phyloP scores from a whole-genome alignment of 78 protist species.

The Fonticula alba region DNA sequence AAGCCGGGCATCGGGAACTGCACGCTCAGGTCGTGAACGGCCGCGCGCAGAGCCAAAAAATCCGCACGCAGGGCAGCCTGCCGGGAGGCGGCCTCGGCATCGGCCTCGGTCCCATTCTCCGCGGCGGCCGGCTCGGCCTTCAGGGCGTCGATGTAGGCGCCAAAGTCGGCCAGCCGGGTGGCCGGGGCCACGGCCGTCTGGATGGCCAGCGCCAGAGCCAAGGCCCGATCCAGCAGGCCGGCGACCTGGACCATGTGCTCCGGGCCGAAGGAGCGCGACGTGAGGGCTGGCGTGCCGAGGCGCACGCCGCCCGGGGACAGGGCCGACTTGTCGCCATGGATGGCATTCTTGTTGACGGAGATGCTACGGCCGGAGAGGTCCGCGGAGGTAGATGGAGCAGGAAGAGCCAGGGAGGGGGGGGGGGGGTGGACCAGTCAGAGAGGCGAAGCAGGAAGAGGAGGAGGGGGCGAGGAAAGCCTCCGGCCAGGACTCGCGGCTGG shows the following conservation, averaged over 20 bases:
- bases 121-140: background rate
- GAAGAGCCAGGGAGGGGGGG: too few species aligned
- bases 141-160: constrained; percentile 33
- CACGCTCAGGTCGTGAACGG: constrained; percentile 50
- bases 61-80: too few species aligned
- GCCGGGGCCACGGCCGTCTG: constrained; percentile 40
- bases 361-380: too few species aligned
- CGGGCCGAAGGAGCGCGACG: constrained; percentile 77
- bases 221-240: constrained; percentile 55
- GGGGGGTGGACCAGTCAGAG: too few species aligned
- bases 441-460: too few species aligned
- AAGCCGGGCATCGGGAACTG: constrained; percentile 69
- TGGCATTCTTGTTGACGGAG: constrained; percentile 92
- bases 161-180: constrained; percentile 58
- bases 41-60: constrained; percentile 4
- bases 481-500: too few species aligned
- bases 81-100: background rate
- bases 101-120: constrained; percentile 7
- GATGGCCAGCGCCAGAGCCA: constrained; percentile 39
- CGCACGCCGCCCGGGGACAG: constrained; percentile 89
- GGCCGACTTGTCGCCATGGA: constrained; percentile 79
- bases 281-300: constrained; percentile 85
- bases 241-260: constrained; percentile 72
- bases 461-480: too few species aligned
- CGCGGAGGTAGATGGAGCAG: too few species aligned